Conservation (phyloP, 371 early-diverging fungal species). For the Actinomortierella wolfii region DNA sequence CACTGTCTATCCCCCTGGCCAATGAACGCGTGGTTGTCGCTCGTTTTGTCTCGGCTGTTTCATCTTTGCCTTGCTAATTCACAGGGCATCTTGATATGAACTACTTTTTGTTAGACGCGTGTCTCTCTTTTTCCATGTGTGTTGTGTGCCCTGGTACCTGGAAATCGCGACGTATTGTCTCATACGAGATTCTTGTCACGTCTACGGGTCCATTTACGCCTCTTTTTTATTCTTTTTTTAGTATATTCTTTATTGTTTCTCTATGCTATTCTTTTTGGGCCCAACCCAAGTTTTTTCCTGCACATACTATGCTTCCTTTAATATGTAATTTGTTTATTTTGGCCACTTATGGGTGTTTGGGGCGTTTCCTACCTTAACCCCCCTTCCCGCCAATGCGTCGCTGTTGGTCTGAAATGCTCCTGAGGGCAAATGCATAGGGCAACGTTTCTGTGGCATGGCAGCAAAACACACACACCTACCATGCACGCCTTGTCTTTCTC, state of each 20-base stretch:
- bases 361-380: too few relatives aligned
- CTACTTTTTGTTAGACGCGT: not conserved
- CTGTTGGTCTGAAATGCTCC: too few relatives aligned
- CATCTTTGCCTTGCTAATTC: not conserved
- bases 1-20: not conserved
- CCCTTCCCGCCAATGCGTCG: too few relatives aligned
- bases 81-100: not conserved
- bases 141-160: not conserved
- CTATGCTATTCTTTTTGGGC: not conserved
- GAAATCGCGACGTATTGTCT: too few relatives aligned
- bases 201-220: not conserved
- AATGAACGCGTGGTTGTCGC: not conserved
- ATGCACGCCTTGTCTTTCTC: too few relatives aligned
- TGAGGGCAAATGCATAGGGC: too few relatives aligned
- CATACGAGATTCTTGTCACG: not conserved
- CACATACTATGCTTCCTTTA: not conserved
- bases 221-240: slow-evolving; percentile 3
- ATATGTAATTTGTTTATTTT: not conserved
- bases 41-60: not conserved
- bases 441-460: too few relatives aligned
- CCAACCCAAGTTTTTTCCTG: not conserved
- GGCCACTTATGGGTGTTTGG: too few relatives aligned
- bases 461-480: too few relatives aligned
- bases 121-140: not conserved
- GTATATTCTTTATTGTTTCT: not conserved